These are phyloP conservation scores for Saccharum spontaneum DNA, from an alignment of 176 grass and related monocot species.

Conservation along the genomic window DNA sequence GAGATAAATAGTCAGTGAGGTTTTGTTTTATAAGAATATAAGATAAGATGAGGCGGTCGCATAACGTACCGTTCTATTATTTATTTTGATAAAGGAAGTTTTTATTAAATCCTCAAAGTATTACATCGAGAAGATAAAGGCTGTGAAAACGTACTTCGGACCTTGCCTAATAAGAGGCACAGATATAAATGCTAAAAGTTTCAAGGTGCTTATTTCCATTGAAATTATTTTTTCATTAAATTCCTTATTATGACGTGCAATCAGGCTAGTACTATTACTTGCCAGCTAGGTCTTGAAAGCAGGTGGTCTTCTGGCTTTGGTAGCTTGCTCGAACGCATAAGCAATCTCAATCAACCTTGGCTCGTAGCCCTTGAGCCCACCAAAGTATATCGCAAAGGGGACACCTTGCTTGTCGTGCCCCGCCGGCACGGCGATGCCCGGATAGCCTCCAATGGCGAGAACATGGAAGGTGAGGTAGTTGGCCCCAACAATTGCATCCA, in stretches of 20 bases:
- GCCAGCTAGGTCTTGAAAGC: background rate
- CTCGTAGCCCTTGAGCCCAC: conserved; percentile 54
- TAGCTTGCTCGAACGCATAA: conserved; percentile 66
- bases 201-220: background rate
- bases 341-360: conserved; percentile 60
- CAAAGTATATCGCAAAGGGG: conserved; percentile 59
- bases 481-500: conserved; percentile 48
- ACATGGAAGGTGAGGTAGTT: background rate
- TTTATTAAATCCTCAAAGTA: too few species aligned
- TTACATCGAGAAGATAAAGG: too few species aligned
- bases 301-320: conserved; percentile 40
- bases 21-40: too few species aligned
- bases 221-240: background rate
- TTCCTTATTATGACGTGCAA: background rate
- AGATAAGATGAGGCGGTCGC: too few species aligned
- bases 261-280: background rate
- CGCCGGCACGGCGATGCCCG: conserved; percentile 58
- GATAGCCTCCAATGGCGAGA: conserved; percentile 56
- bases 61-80: too few species aligned
- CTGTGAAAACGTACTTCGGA: too few species aligned
- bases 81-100: too few species aligned
- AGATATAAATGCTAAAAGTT: background rate
- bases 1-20: too few species aligned
- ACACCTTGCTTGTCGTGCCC: conserved; percentile 40
- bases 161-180: too few species aligned